Conservation (phyloP, 768 basidiomycete genomes). For the Calocybe cyanea region DNA sequence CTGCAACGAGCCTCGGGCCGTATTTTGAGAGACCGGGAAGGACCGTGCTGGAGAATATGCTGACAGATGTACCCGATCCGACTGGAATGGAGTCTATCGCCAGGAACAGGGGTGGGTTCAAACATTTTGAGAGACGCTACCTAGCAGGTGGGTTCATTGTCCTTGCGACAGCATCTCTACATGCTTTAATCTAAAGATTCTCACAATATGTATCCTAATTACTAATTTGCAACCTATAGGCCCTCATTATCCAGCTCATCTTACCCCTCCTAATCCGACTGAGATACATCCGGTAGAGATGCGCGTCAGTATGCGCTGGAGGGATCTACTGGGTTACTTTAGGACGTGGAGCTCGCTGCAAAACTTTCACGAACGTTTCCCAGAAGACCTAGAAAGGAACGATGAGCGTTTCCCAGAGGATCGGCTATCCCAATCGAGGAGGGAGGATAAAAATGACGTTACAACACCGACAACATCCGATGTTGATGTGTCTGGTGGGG, state of each 20-base stretch:
- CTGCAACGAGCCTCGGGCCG: slow-evolving; percentile 53
- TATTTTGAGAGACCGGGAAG: slow-evolving; percentile 83
- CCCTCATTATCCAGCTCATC: slow-evolving; percentile 11
- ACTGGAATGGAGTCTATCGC: slow-evolving; percentile 20
- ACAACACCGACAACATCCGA: slow-evolving; percentile 8
- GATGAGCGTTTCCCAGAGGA: slow-evolving; percentile 36
- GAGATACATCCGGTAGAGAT: slow-evolving; percentile 46
- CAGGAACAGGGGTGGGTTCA: slow-evolving; percentile 27
- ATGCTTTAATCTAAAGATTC: not conserved
- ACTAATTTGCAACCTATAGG: slow-evolving; percentile 7
- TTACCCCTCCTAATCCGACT: slow-evolving; percentile 17
- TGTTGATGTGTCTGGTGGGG: slow-evolving; percentile 41
- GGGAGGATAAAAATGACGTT: not conserved
- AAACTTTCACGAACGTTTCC: slow-evolving; percentile 59
- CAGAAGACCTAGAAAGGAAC: slow-evolving; percentile 43
- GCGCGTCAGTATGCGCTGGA: slow-evolving; percentile 59
- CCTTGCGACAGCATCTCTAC: too few species aligned
- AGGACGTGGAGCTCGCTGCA: slow-evolving; percentile 70
- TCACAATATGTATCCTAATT: too few species aligned
- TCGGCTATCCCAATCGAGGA: not conserved
- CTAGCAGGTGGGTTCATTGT: slow-evolving; percentile 44
- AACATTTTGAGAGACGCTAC: slow-evolving; percentile 47
- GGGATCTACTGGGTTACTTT: slow-evolving; percentile 63
- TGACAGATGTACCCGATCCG: slow-evolving; percentile 65
- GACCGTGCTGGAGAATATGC: slow-evolving; percentile 65